Percentiles rank a stretch among this genome's conserved stretches.
Evolutionary conservation across 139 green algal species (phyloP).

Genomic region (Ostreobium quekettii): DNA sequence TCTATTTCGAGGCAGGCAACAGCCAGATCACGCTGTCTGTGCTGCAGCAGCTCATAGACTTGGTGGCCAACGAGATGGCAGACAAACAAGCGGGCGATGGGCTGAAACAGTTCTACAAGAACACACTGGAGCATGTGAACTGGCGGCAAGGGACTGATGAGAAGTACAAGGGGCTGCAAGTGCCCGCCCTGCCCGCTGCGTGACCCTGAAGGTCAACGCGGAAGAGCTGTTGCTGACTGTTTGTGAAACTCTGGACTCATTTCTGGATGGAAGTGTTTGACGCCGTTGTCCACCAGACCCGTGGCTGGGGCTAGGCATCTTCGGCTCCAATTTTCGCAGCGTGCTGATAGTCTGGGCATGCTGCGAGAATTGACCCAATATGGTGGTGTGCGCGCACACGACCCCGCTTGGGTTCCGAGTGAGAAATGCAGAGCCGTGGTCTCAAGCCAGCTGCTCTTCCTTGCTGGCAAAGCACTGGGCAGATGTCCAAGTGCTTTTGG

Average conservation of each 20-base stretch:
- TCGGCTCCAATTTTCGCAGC: too few relatives aligned
- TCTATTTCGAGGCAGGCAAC: constrained; percentile 46
- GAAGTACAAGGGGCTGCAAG: background rate
- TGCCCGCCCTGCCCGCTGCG: background rate
- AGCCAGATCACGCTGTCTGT: constrained; percentile 38
- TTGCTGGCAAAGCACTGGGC: too few relatives aligned
- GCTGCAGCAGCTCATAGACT: constrained; percentile 52
- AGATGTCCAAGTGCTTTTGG: too few relatives aligned
- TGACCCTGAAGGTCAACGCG: background rate
- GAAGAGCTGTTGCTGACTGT: background rate
- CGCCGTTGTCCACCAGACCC: background rate
- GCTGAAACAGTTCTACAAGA: constrained; percentile 13
- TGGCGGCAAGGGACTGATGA: background rate
- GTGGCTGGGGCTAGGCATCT: too few relatives aligned
- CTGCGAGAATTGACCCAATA: too few relatives aligned
- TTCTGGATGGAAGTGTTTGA: background rate
- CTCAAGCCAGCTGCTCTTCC: too few relatives aligned
- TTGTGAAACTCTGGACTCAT: background rate
- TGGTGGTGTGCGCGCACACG: too few relatives aligned
- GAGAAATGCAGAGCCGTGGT: too few relatives aligned
- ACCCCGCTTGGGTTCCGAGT: too few relatives aligned
- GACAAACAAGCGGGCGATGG: background rate
- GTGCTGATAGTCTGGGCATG: too few relatives aligned
- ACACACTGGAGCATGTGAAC: constrained; percentile 14
- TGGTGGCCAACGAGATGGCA: constrained; percentile 52